phyloP scores from a whole-genome alignment of 75 land plant genomes.

The Pinus albicaulis region DNA sequence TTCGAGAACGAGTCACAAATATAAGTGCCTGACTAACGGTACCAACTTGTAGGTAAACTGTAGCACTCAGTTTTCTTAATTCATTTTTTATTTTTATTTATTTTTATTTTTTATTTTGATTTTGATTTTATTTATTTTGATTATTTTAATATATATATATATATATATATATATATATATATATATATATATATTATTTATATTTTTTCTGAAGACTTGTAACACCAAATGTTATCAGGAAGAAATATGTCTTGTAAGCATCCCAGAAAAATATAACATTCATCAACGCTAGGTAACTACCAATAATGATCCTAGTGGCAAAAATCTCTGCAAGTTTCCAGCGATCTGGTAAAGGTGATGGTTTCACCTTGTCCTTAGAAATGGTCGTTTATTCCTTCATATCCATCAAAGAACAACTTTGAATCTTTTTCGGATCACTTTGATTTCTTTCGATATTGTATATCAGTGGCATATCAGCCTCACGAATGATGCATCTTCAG shows the following conservation, averaged over 20 bases:
- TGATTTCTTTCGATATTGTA: too few relatives aligned
- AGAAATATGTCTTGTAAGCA: constrained; percentile 85
- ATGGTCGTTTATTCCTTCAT: too few relatives aligned
- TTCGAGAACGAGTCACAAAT: constrained; percentile 81
- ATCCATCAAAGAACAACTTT: too few relatives aligned
- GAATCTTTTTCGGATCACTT: too few relatives aligned
- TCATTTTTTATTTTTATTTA: too few relatives aligned
- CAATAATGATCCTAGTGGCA: constrained; percentile 85
- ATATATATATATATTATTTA: too few relatives aligned
- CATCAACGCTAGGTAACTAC: constrained; percentile 92
- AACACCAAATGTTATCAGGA: constrained; percentile 73
- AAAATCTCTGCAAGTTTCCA: constrained; percentile 96
- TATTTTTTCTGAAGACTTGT: constrained; percentile 50
- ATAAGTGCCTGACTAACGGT: constrained; percentile 93
- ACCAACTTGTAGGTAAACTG: constrained; percentile 92
- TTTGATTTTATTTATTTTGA: too few relatives aligned
- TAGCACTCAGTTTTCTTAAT: constrained; percentile 69
- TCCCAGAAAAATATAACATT: constrained; percentile 96
- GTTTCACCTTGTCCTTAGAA: constrained; percentile 94
- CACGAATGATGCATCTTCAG: too few relatives aligned
- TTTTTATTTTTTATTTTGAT: too few relatives aligned
- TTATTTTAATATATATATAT: too few relatives aligned
- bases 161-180: too few relatives aligned
- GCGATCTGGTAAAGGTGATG: constrained; percentile 92
- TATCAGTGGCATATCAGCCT: too few relatives aligned